Conservation (phyloP, 805 yeast species). For the Saturnispora dispora region DNA sequence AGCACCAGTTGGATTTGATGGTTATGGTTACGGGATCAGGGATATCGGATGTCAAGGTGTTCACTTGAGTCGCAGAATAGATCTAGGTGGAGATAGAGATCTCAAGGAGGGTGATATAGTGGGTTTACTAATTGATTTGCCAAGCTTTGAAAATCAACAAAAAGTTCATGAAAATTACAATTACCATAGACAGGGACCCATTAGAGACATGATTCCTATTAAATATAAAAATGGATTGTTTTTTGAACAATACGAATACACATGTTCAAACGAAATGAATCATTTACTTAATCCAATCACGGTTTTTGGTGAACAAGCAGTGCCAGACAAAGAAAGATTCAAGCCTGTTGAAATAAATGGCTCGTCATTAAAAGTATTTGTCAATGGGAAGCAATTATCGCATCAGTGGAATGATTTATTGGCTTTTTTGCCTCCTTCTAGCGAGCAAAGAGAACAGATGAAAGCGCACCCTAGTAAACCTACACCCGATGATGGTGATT, state of each 20-base stretch:
- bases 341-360: conserved; percentile 40
- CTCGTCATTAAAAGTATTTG: conserved; percentile 60
- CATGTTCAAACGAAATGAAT: conserved; percentile 59
- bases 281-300: conserved; percentile 66
- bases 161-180: conserved; percentile 27
- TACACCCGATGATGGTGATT: conserved; percentile 64
- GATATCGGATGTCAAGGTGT: conserved; percentile 69
- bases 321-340: conserved; percentile 40
- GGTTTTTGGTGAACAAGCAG: conserved; percentile 59
- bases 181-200: conserved; percentile 31
- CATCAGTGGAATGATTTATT: conserved; percentile 61
- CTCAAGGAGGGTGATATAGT: conserved; percentile 72
- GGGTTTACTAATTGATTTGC: conserved; percentile 69
- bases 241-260: conserved; percentile 80
- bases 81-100: conserved; percentile 27
- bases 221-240: conserved; percentile 66
- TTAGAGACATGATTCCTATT: conserved; percentile 83
- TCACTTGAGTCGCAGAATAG: conserved; percentile 61
- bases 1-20: conserved; percentile 94
- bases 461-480: conserved; percentile 3
- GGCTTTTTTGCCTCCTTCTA: conserved; percentile 73
- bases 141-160: conserved; percentile 40
- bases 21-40: conserved; percentile 85
- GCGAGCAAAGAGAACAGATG: conserved; percentile 34
- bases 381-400: conserved; percentile 56